Conservation (phyloP, 768 basidiomycete genomes). For the Psilocybe cyanescens region DNA sequence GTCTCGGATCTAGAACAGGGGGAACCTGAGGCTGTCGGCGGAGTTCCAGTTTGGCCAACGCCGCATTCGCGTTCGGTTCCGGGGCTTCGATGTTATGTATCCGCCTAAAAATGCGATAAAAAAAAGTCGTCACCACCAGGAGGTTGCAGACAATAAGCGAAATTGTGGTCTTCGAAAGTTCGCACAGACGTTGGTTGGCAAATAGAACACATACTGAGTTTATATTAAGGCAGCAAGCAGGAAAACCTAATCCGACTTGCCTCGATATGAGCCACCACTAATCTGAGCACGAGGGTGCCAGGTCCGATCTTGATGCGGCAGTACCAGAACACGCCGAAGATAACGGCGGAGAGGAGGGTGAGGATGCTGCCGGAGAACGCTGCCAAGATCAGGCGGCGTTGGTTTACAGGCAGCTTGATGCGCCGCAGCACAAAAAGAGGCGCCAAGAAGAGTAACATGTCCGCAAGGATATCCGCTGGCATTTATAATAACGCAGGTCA, state of each 20-base stretch:
- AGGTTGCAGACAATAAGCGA: conserved; percentile 9
- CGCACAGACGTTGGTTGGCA: too few relatives aligned
- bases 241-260: not conserved
- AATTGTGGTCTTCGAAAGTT: not conserved
- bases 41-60: too few relatives aligned
- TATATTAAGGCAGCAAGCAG: too few relatives aligned
- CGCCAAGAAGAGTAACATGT: not conserved
- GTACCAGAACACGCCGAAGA: conserved; percentile 7
- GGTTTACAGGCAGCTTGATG: not conserved
- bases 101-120: conserved; percentile 9
- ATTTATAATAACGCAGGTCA: not conserved
- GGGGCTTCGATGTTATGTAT: not conserved
- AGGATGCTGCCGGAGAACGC: conserved; percentile 5
- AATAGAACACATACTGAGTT: too few relatives aligned
- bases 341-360: not conserved
- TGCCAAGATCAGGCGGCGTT: conserved; percentile 3
- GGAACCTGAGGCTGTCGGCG: too few relatives aligned
- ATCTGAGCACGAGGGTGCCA: not conserved
- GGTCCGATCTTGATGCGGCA: not conserved
- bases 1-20: too few relatives aligned
- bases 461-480: conserved; percentile 4
- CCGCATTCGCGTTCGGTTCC: not conserved
- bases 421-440: conserved; percentile 7
- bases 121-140: conserved; percentile 3
- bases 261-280: conserved; percentile 6